Base-by-base conservation (phyloP, 2,329 filamentous ascomycete genomes). In the Paraconiothyrium brasiliense region DNA sequence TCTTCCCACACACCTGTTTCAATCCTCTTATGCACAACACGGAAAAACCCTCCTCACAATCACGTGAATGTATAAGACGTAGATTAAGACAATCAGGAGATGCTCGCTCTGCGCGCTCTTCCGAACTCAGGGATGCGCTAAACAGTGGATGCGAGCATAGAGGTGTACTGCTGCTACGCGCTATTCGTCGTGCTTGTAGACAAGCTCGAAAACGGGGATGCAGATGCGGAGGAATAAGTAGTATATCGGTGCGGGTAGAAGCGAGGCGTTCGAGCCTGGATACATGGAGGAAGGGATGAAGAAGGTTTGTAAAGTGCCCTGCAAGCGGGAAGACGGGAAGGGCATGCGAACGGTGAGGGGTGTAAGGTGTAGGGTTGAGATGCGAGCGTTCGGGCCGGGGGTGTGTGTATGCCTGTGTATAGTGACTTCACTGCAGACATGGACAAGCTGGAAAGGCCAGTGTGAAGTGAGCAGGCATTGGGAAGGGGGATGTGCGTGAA, bases 301-400 rank as follows among this genome's bases (percentile, higher is more conserved):
- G 52, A 44, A 55, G 39, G 52, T 44, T 55, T 55, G 39, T 11
- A 55, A 34, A 55, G 39, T 55, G 52, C 27, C 27, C 27, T 6
- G 27, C 27, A 6, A 30, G 27, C 52, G 52, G 39, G 37, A 52
- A 10, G 49, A 20, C 49, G 49, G 49, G 49, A 52, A 39, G 34
- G 10, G 3, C 34, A 52, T 22, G 47, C 27, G 47, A 35, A 50
- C 20, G 20, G 24, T 32, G 43, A 46, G 43, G 43, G n/a, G 43
- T 20, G 16, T 8, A 9, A 6, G 41, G 10, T 10, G n/a, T n/a
- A 20, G 20, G 11, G 10, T n/a, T 16, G 41, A 20, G 41, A 10
- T 44, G 43, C 22, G 43, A 24, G 43, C 3, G 7, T 46, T 22
- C 43, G 43, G 39, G 14, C 39, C 39, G 39, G 16, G 14, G 13